Conservation (phyloP, 306 rosid genomes). For the Inga oerstediana region DNA sequence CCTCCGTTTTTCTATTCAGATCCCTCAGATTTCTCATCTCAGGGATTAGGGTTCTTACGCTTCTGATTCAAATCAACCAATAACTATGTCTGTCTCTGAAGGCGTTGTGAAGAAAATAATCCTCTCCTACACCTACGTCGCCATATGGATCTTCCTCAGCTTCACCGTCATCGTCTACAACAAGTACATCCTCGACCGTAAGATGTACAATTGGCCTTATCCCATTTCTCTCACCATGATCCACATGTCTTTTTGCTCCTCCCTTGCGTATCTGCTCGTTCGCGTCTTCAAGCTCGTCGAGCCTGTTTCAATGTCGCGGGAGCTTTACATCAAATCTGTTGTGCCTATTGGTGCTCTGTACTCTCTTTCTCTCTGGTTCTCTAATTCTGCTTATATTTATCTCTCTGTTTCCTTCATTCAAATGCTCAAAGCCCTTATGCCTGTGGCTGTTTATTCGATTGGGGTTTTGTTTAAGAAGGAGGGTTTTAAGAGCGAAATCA, state of each 20-base stretch:
- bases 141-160: slow-evolving; percentile 52
- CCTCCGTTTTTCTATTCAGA: neutral
- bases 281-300: slow-evolving; percentile 66
- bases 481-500: slow-evolving; percentile 47
- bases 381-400: slow-evolving; percentile 66
- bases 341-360: slow-evolving; percentile 75
- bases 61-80: neutral
- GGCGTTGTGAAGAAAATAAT: slow-evolving; percentile 20
- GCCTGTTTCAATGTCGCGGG: slow-evolving; percentile 64
- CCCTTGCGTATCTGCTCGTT: slow-evolving; percentile 63
- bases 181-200: slow-evolving; percentile 72
- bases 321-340: slow-evolving; percentile 56
- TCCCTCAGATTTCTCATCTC: slow-evolving; percentile 14
- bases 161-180: slow-evolving; percentile 78
- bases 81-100: slow-evolving; percentile 10
- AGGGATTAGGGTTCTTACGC: neutral
- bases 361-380: slow-evolving; percentile 74
- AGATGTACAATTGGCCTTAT: slow-evolving; percentile 74
- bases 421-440: slow-evolving; percentile 78
- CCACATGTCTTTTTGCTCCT: slow-evolving; percentile 75
- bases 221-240: slow-evolving; percentile 80
- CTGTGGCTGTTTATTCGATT: slow-evolving; percentile 68
- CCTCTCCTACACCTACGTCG: slow-evolving; percentile 12
- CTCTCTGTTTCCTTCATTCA: slow-evolving; percentile 78
- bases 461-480: slow-evolving; percentile 59